These are phyloP conservation scores for Lachnellula cervina DNA, from an alignment of 2,329 filamentous ascomycete genomes.

Conservation along the genomic window DNA sequence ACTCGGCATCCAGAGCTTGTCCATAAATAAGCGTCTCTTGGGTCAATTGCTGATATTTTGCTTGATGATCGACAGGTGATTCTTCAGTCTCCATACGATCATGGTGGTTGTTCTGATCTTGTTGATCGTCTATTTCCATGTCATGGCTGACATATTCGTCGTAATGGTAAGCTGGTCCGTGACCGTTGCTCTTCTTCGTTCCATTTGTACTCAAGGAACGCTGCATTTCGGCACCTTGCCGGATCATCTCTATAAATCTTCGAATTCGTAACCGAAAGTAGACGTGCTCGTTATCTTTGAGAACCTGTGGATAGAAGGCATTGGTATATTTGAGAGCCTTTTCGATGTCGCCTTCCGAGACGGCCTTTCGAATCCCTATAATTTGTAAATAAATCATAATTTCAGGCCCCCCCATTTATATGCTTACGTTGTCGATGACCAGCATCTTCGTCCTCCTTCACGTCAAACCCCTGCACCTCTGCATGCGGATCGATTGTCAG, in stretches of 20 bases:
- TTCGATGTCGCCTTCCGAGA: constrained; percentile 90
- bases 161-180: constrained; percentile 33
- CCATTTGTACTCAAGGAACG: constrained; percentile 22
- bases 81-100: constrained; percentile 53
- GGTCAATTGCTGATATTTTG: constrained; percentile 45
- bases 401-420: too few species aligned
- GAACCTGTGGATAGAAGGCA: constrained; percentile 72
- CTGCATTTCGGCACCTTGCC: constrained; percentile 64
- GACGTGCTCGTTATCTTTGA: constrained; percentile 75
- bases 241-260: constrained; percentile 94
- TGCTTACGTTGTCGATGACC: constrained; percentile 75
- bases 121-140: constrained; percentile 53
- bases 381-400: not conserved
- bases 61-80: constrained; percentile 12
- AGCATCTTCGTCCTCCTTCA: constrained; percentile 80
- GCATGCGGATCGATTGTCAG: constrained; percentile 54
- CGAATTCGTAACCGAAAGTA: constrained; percentile 84
- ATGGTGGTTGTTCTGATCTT: constrained; percentile 36
- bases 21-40: constrained; percentile 73
- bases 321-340: constrained; percentile 78
- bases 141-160: constrained; percentile 33
- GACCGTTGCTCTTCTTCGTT: constrained; percentile 35
- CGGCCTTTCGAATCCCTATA: constrained; percentile 76
- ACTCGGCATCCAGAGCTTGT: constrained; percentile 71
- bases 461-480: constrained; percentile 55